Conservation (phyloP, 495 filamentous ascomycete species). For the Tetracladium marchalianum region DNA sequence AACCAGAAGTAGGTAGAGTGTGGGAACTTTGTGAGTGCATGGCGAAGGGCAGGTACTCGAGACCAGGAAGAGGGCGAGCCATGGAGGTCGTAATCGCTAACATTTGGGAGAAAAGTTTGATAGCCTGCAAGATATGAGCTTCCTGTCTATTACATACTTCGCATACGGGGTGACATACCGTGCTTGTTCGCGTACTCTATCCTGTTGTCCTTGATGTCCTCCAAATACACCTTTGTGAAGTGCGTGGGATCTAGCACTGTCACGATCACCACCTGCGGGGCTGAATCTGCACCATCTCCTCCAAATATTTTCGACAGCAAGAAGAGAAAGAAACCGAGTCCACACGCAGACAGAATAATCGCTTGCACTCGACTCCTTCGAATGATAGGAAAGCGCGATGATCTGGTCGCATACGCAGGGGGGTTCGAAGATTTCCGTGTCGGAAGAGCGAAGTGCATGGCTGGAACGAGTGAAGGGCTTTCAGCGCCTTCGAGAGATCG, state of each 20-base stretch:
- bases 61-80: constrained; percentile 64
- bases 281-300: constrained; percentile 43
- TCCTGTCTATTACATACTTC: neutral
- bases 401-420: constrained; percentile 47
- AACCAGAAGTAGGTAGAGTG: constrained; percentile 73
- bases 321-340: constrained; percentile 43
- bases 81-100: constrained; percentile 65
- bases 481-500: neutral
- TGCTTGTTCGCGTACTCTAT: constrained; percentile 78
- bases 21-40: constrained; percentile 74
- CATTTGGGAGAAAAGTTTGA: constrained; percentile 68
- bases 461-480: constrained; percentile 3
- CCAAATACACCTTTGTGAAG: constrained; percentile 51
- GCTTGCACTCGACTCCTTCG: constrained; percentile 57
- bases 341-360: constrained; percentile 42
- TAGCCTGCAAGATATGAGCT: constrained; percentile 52
- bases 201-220: constrained; percentile 71
- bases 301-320: constrained; percentile 49
- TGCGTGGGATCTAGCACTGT: constrained; percentile 62
- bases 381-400: constrained; percentile 47
- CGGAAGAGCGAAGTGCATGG: constrained; percentile 89
- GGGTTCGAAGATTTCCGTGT: constrained; percentile 70
- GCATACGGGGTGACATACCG: constrained; percentile 44
- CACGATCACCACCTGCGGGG: constrained; percentile 76
- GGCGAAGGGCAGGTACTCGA: constrained; percentile 73